These are phyloP conservation scores for Penicillium chermesinum DNA, from an alignment of 495 filamentous ascomycete genomes.

Conservation along the genomic window DNA sequence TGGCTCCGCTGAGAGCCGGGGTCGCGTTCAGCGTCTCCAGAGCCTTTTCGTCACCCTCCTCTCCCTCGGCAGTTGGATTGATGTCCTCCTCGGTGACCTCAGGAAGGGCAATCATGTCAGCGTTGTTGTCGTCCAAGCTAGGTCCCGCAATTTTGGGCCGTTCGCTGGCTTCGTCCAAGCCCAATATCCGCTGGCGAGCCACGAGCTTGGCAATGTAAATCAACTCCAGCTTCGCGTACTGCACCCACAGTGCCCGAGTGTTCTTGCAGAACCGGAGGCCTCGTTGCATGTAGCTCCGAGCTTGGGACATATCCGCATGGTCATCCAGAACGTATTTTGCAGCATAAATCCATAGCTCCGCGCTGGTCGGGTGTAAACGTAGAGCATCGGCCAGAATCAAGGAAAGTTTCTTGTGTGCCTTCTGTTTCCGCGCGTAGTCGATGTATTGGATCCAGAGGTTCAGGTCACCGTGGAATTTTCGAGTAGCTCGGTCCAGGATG, in stretches of 20 bases:
- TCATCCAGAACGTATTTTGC: conserved; percentile 69
- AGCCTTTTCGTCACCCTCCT: conserved; percentile 44
- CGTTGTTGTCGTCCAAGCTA: conserved; percentile 32
- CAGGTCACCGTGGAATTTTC: conserved; percentile 76
- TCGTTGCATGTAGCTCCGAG: conserved; percentile 80
- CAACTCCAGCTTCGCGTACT: conserved; percentile 89
- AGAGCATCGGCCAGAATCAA: conserved; percentile 72
- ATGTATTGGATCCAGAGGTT: conserved; percentile 92
- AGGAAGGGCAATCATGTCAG: conserved; percentile 58
- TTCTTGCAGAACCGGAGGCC: conserved; percentile 82
- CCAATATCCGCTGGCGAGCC: conserved; percentile 61
- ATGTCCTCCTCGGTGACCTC: conserved; percentile 61
- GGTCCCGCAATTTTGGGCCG: conserved; percentile 40
- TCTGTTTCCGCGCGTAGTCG: conserved; percentile 69
- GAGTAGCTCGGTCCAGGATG: conserved; percentile 80
- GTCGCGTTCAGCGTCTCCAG: conserved; percentile 64
- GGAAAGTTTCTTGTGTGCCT: conserved; percentile 72
- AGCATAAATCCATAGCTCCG: conserved; percentile 83
- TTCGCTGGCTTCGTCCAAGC: conserved; percentile 51
- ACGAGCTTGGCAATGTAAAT: conserved; percentile 81
- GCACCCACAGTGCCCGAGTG: conserved; percentile 69
- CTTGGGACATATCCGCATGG: conserved; percentile 77
- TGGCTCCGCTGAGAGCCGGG: conserved; percentile 81
- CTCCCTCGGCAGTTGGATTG: conserved; percentile 51
- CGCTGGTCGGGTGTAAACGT: conserved; percentile 76